Base-by-base conservation (phyloP, 2,329 filamentous ascomycete genomes). In the Didymella exigua region DNA sequence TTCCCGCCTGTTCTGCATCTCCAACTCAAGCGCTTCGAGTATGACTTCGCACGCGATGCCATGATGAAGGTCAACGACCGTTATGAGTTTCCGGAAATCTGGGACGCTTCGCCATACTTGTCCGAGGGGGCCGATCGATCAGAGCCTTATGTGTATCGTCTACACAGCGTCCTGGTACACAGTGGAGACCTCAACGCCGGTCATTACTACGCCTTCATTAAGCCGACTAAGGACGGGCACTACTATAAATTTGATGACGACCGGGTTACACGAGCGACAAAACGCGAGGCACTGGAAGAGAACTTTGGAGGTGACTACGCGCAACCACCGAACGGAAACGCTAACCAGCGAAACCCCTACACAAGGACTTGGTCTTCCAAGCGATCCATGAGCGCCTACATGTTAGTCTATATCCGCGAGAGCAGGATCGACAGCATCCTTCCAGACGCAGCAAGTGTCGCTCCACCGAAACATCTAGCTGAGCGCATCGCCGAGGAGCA, bases 61-160 rank as follows among this genome's bases (percentile, higher is more conserved):
- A 97, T 98, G 90, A 97, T 96, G 89, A 99, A 99, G 78, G 92
- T 99, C 73, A 96, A 96, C 68, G 91, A 96, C 67, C 87, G 91
- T 53, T 93, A 95, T 77, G 91, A 96, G 69, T 96, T 95, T 63
- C 91, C 91, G 1, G 90, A 96, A 56, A 78, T 85, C 52, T 91
- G 92, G 68, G 90, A 96, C 70, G 91, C 93, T 6, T 82, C 90
- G 0, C 92, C 92, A 0, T 99, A 95, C 72, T 85, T 99, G 18
- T 89, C 91, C 11, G 88, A 91, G 21, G 88, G 91, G 57, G 91
- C 91, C 23, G 93, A 97, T 73, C 89, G 82, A 72, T 95, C 91
- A 1, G 92, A 98, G 71, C 81, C 93, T 1, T 98, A 93, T 86
- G 83, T 86, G 37, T 99, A 99, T 76, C 90, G 96, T 73, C 81